Percentiles rank a stretch among this genome's conserved stretches.
phyloP scores from a whole-genome alignment of 116 monocot genomes.

The Zostera marina region DNA sequence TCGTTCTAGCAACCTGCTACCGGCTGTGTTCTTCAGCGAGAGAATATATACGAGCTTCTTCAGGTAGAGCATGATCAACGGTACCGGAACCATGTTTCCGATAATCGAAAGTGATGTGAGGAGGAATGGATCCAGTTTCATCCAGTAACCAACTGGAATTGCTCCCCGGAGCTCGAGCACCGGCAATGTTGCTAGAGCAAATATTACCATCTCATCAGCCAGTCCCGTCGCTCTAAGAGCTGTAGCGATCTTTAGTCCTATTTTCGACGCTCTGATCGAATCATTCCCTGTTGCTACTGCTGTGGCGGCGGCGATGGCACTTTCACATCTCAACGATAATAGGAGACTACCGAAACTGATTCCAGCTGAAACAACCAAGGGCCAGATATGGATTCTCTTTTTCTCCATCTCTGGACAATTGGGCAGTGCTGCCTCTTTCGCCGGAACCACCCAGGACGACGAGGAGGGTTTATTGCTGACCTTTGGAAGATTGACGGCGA shows the following conservation, averaged over 20 bases:
- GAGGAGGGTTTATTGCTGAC: background rate
- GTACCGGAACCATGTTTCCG: conserved; percentile 91
- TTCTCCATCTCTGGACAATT: background rate
- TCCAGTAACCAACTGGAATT: conserved; percentile 96
- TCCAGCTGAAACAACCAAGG: background rate
- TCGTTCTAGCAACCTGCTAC: conserved; percentile 27
- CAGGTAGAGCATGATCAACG: conserved; percentile 78
- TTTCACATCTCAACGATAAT: conserved; percentile 14
- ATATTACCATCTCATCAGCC: conserved; percentile 83
- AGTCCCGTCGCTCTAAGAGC: conserved; percentile 52
- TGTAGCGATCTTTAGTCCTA: conserved; percentile 66
- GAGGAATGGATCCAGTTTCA: conserved; percentile 57
- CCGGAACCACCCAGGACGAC: background rate
- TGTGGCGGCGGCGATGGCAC: conserved; percentile 13
- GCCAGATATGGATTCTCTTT: background rate
- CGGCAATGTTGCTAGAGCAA: conserved; percentile 62
- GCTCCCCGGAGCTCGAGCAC: conserved; percentile 95
- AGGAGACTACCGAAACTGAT: conserved; percentile 5
- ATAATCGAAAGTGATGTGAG: conserved; percentile 59
- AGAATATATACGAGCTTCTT: conserved; percentile 37
- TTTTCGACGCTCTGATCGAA: conserved; percentile 61
- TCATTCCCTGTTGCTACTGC: conserved; percentile 22
- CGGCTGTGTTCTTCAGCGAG: conserved; percentile 29
- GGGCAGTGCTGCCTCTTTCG: background rate
- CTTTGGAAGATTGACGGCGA: background rate